A percentile compares a stretch with the other conserved stretches of the same genome.
Evolutionary conservation across 208 protist species (phyloP).

Genomic region (Blastocrithidia nonstop): DNA sequence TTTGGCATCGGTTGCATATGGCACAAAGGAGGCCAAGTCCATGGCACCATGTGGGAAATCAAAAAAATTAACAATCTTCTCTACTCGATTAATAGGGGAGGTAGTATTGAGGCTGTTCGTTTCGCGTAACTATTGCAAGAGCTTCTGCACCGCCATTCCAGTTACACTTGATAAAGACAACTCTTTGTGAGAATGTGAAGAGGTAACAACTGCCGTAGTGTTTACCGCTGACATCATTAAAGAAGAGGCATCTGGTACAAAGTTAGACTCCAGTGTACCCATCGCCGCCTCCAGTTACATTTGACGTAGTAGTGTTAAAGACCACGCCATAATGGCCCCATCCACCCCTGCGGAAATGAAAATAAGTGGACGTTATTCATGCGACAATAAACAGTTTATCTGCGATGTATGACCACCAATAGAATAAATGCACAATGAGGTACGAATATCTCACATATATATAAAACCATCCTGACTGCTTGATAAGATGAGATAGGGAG

Average conservation of each 20-base stretch:
- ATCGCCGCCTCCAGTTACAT: slow-evolving; percentile 56
- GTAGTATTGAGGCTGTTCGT: slow-evolving; percentile 6
- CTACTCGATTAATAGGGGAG: slow-evolving; percentile 36
- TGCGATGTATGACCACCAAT: slow-evolving; percentile 79
- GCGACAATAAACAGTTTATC: slow-evolving; percentile 55
- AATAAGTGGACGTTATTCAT: slow-evolving; percentile 79
- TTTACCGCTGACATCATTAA: slow-evolving; percentile 29
- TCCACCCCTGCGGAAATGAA: slow-evolving; percentile 83
- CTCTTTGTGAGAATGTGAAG: not conserved
- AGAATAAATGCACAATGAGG: slow-evolving; percentile 29
- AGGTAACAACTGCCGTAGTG: too few relatives aligned
- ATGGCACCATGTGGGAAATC: slow-evolving; percentile 54
- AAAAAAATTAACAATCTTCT: slow-evolving; percentile 50
- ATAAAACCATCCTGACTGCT: slow-evolving; percentile 71
- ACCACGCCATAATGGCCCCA: slow-evolving; percentile 78
- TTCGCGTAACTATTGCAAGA: slow-evolving; percentile 39
- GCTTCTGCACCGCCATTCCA: slow-evolving; percentile 28
- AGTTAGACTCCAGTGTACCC: slow-evolving; percentile 30
- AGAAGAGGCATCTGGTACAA: slow-evolving; percentile 30
- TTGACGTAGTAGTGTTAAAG: slow-evolving; percentile 43
- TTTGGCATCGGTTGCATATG: slow-evolving; percentile 19
- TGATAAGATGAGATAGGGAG: slow-evolving; percentile 72
- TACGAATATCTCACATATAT: slow-evolving; percentile 82
- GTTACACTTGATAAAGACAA: slow-evolving; percentile 23
- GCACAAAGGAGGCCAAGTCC: slow-evolving; percentile 38